Percentiles rank a stretch among this genome's conserved stretches.
Conservation (phyloP, 2,329 filamentous ascomycete genomes). For the Scedosporium apiospermum region DNA sequence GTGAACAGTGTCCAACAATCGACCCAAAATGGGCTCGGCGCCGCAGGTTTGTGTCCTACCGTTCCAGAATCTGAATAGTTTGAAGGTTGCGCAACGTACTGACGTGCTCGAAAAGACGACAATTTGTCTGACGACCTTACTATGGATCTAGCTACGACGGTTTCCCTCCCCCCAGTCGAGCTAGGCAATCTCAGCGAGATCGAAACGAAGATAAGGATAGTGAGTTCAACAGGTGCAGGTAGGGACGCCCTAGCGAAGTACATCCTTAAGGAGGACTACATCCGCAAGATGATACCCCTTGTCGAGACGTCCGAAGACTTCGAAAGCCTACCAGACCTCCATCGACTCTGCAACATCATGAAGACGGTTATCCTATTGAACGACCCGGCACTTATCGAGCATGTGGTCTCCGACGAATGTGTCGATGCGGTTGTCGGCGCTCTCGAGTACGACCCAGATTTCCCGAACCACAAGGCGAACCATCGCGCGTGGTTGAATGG, state of each 20-base stretch:
- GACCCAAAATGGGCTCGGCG: conserved; percentile 43
- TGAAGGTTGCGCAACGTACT: background rate
- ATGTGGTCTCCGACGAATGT: conserved; percentile 81
- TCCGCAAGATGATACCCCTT: conserved; percentile 74
- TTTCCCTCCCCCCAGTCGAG: conserved; percentile 69
- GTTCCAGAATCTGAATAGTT: background rate
- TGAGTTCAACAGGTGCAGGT: conserved; percentile 64
- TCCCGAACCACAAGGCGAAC: conserved; percentile 94
- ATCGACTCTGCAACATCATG: conserved; percentile 94
- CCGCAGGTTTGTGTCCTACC: conserved; percentile 42
- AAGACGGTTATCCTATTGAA: conserved; percentile 92
- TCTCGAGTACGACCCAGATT: conserved; percentile 95
- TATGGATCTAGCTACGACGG: conserved; percentile 60
- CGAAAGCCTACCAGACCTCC: conserved; percentile 76
- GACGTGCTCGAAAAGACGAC: conserved; percentile 51
- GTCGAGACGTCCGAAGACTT: conserved; percentile 86
- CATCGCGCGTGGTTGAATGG: conserved; percentile 88
- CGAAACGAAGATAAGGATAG: conserved; percentile 71
- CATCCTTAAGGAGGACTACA: conserved; percentile 77
- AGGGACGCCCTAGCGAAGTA: conserved; percentile 83
- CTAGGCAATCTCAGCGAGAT: conserved; percentile 78
- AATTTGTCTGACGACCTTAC: conserved; percentile 76
- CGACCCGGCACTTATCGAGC: conserved; percentile 89
- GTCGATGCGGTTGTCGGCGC: conserved; percentile 90
- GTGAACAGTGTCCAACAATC: conserved; percentile 77